Evolutionary conservation across 306 rosid species (phyloP).

Genomic region (Vigna hirtella): DNA sequence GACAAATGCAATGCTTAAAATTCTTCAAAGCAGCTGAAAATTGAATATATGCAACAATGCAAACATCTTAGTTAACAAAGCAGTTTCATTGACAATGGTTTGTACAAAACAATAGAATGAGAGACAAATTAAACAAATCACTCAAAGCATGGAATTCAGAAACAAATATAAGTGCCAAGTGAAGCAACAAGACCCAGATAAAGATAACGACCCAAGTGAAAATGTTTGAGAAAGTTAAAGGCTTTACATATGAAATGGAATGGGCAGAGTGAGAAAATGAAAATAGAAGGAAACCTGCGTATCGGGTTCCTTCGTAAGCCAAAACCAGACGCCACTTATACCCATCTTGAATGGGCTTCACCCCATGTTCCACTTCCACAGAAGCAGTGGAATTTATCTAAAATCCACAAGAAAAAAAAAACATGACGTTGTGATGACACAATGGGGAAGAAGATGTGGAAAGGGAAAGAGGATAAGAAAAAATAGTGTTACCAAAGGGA

Average conservation of each 20-base stretch:
- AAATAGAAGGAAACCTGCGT: slow-evolving; percentile 62
- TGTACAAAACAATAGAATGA: not conserved
- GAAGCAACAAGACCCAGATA: not conserved
- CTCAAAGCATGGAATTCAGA: not conserved
- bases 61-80: not conserved
- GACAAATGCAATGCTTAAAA: slow-evolving; percentile 20
- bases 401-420: not conserved
- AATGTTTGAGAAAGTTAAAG: slow-evolving; percentile 15
- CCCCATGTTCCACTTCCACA: slow-evolving; percentile 47
- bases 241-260: slow-evolving; percentile 31
- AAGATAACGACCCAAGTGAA: slow-evolving; percentile 10
- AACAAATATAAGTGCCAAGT: slow-evolving; percentile 4
- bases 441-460: not conserved
- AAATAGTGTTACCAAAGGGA: slow-evolving; percentile 45
- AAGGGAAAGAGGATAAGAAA: not conserved
- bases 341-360: slow-evolving; percentile 42
- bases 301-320: slow-evolving; percentile 84
- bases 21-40: not conserved
- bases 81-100: not conserved
- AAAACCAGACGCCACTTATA: slow-evolving; percentile 85
- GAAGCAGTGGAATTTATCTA: slow-evolving; percentile 45
- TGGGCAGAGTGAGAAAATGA: slow-evolving; percentile 2
- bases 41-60: slow-evolving; percentile 2
- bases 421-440: not conserved
- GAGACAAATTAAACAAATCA: not conserved